Conservation (phyloP, 116 monocot genomes). For the Cymodocea nodosa region DNA sequence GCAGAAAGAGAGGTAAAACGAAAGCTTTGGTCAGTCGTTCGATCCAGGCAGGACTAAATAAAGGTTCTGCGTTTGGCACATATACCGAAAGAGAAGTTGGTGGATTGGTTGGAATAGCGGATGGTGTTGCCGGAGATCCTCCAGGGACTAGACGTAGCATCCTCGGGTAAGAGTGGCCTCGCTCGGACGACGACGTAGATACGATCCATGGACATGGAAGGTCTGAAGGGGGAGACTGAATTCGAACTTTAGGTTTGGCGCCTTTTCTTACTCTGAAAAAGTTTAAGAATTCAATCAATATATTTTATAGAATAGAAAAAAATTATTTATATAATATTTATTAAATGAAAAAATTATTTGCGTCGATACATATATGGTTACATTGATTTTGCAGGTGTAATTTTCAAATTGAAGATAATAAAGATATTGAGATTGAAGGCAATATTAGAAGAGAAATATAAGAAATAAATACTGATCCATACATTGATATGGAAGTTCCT, state of each 20-base stretch:
- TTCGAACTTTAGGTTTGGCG: not conserved
- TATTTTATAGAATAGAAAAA: too few relatives aligned
- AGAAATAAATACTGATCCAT: too few relatives aligned
- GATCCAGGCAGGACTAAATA: not conserved
- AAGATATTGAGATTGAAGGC: too few relatives aligned
- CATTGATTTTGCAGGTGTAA: too few relatives aligned
- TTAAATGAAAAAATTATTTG: too few relatives aligned
- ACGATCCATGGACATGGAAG: slow-evolving; percentile 45
- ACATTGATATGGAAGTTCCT: too few relatives aligned
- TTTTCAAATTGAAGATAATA: too few relatives aligned
- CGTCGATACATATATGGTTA: too few relatives aligned
- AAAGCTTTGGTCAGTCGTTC: not conserved
- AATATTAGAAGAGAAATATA: too few relatives aligned
- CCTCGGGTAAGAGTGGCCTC: slow-evolving; percentile 64
- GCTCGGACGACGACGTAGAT: slow-evolving; percentile 72
- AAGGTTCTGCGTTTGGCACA: too few relatives aligned
- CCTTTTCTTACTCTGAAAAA: not conserved
- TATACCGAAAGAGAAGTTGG: slow-evolving; percentile 76
- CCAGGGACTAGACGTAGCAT: slow-evolving; percentile 66
- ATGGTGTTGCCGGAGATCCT: slow-evolving; percentile 68
- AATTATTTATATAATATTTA: too few relatives aligned
- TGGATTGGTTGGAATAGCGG: slow-evolving; percentile 28
- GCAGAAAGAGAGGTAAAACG: not conserved
- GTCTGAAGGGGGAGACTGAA: not conserved
- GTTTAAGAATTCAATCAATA: too few relatives aligned